Conservation (phyloP, 768 basidiomycete species). For the Boletellus sp. region DNA sequence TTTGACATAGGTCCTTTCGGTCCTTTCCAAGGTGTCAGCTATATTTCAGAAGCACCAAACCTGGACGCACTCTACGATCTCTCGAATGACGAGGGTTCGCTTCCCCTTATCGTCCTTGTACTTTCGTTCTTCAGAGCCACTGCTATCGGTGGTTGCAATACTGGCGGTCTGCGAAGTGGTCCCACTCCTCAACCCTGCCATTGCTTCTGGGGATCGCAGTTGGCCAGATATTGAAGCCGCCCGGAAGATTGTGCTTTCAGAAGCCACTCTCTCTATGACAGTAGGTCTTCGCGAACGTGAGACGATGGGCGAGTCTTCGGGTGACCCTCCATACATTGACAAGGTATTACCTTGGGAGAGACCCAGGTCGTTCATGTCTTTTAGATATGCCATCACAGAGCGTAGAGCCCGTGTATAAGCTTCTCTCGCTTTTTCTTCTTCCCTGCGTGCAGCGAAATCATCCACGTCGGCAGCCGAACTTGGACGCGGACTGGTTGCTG, state of each 20-base stretch:
- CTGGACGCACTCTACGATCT: slow-evolving; percentile 80
- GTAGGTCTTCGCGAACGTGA: slow-evolving; percentile 66
- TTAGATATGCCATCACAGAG: slow-evolving; percentile 92
- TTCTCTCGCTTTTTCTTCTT: slow-evolving; percentile 70
- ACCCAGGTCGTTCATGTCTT: slow-evolving; percentile 91
- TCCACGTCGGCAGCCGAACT: slow-evolving; percentile 44
- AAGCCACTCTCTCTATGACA: slow-evolving; percentile 43
- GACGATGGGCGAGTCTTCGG: slow-evolving; percentile 38
- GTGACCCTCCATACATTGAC: slow-evolving; percentile 54
- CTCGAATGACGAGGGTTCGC: slow-evolving; percentile 77
- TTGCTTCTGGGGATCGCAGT: slow-evolving; percentile 63
- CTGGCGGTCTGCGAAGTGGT: slow-evolving; percentile 64
- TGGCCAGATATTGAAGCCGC: slow-evolving; percentile 52
- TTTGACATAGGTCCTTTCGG: slow-evolving; percentile 92
- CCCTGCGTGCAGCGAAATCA: slow-evolving; percentile 48
- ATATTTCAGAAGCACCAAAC: not conserved
- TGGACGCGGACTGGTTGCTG: slow-evolving; percentile 33
- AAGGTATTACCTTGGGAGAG: slow-evolving; percentile 53
- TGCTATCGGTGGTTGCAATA: slow-evolving; percentile 69
- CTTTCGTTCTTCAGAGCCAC: slow-evolving; percentile 76
- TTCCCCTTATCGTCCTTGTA: slow-evolving; percentile 89
- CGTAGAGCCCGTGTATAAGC: slow-evolving; percentile 77
- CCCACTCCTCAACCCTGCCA: slow-evolving; percentile 57
- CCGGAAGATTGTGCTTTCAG: slow-evolving; percentile 51
- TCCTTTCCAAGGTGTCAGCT: slow-evolving; percentile 45